Evolutionary conservation across 2,329 filamentous ascomycete genomes (phyloP), one percentile per base, ranked within the genome.

Genomic region (Aschersonia sp.): DNA sequence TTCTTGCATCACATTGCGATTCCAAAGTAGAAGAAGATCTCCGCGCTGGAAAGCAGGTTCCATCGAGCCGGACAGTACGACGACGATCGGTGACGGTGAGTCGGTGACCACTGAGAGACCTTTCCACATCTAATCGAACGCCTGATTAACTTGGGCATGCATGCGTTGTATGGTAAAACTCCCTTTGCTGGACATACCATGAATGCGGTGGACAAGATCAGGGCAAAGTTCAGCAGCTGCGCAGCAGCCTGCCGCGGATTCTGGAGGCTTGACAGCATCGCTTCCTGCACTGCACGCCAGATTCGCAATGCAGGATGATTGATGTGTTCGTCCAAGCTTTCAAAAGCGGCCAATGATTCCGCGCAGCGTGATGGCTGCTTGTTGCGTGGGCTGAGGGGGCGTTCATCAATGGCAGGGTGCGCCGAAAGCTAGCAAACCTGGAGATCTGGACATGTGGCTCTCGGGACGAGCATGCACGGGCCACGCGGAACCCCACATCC

Each of bases 191-290:
- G 39, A 53, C 70, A 51, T 57, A 79, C 80, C 88, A 95, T 95
- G 62, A 95, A 95, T 1, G 89, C 88, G 1, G 87, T 92, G 8
- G 84, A 88, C 45, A 95, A 77, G 52, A 95, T 87, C 53, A 95
- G 79, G 48, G 82, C 87, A 64, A 95, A 95, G 69, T 94, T 94
- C 61, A 95, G 79, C 55, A 90, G 66, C 72, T 94, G 87, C 45
- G 79, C 74, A 57, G 87, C 81, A 47, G 84, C 75, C 64, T 94
- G 87, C 65, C 88, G 83, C 54, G 86, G 83, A 65, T 87, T 88
- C 50, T 72, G 69, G 53, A 94, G 71, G 53, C 73, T 68, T 43
- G 81, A 78, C 53, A 90, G 59, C 84, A 89, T 89, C 49, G 43
- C 43, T 48, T 10, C 7, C 41, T 14, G 30, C 2, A 22, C 40